These are phyloP conservation scores for Borealophlyctis nickersoniae DNA, from an alignment of 192 early-diverging fungal genomes.

Conservation along the genomic window DNA sequence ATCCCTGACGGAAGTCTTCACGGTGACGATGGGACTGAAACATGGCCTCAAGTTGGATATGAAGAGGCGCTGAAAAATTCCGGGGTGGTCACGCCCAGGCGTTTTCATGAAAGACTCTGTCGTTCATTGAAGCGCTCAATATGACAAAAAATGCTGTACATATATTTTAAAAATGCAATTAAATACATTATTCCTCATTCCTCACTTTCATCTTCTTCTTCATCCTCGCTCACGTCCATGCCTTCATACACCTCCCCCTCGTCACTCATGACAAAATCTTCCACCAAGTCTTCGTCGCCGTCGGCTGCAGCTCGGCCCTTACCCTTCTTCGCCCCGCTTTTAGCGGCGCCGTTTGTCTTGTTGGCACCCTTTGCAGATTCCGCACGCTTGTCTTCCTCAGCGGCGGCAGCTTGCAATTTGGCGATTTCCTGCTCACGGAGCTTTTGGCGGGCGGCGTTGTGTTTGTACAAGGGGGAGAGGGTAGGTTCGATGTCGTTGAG, in stretches of 20 bases:
- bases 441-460: slow-evolving; percentile 32
- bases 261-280: slow-evolving; percentile 22
- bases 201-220: slow-evolving; percentile 13
- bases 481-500: slow-evolving; percentile 29
- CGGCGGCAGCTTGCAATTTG: slow-evolving; percentile 27
- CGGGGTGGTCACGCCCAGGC: no score
- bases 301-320: slow-evolving; percentile 30
- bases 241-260: slow-evolving; percentile 40
- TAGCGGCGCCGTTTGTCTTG: slow-evolving; percentile 21
- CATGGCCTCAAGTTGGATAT: no score
- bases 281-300: slow-evolving; percentile 37
- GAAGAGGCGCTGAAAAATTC: no score
- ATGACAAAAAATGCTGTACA: no score
- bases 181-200: no score
- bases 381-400: slow-evolving; percentile 2
- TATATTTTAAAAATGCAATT: no score
- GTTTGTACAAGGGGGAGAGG: slow-evolving; percentile 35
- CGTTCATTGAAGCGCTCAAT: no score
- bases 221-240: slow-evolving; percentile 16
- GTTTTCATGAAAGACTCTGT: no score
- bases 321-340: slow-evolving; percentile 23
- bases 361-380: slow-evolving; percentile 5
- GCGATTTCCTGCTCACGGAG: slow-evolving; percentile 34
- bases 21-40: no score
- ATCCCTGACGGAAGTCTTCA: no score